phyloP scores from a whole-genome alignment of 1,284 basidiomycete species.

The Jaminaea rosea region DNA sequence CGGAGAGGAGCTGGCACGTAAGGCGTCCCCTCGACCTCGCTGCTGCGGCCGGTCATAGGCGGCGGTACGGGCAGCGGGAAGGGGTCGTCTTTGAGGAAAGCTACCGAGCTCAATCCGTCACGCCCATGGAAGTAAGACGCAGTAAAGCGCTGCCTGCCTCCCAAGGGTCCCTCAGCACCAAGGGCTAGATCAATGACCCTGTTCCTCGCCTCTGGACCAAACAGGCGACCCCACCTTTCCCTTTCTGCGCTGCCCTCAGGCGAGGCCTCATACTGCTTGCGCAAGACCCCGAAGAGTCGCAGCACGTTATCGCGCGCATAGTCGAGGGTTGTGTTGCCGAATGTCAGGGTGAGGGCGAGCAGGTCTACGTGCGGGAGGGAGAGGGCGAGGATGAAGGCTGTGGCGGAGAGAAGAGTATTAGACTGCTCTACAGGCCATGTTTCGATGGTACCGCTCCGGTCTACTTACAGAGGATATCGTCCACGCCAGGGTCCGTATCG shows the following conservation, averaged over 20 bases:
- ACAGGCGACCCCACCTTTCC: background rate
- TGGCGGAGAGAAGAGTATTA: no score
- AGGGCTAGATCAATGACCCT: constrained; percentile 46
- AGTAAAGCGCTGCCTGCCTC: constrained; percentile 61
- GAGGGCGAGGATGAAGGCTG: constrained; percentile 20
- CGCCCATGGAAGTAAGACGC: constrained; percentile 64
- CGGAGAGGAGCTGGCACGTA: background rate
- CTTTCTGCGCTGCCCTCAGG: no score
- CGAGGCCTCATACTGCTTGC: constrained; percentile 2
- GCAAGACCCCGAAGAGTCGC: constrained; percentile 55
- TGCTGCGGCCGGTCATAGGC: constrained; percentile 3
- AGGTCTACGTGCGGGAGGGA: constrained; percentile 57
- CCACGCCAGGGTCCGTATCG: constrained; percentile 60
- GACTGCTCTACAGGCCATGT: no score
- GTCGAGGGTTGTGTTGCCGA: constrained; percentile 49
- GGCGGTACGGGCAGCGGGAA: constrained; percentile 19
- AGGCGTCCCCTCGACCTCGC: no score
- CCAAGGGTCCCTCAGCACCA: constrained; percentile 65
- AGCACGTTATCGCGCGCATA: constrained; percentile 53
- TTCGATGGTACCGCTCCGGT: no score
- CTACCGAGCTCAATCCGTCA: constrained; percentile 37
- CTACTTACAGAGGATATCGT: constrained; percentile 72
- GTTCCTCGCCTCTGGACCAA: background rate
- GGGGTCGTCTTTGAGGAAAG: constrained; percentile 27
- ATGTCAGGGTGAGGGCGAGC: constrained; percentile 60